Conservation (phyloP, 306 rosid genomes). For the Carpinus fangiana region DNA sequence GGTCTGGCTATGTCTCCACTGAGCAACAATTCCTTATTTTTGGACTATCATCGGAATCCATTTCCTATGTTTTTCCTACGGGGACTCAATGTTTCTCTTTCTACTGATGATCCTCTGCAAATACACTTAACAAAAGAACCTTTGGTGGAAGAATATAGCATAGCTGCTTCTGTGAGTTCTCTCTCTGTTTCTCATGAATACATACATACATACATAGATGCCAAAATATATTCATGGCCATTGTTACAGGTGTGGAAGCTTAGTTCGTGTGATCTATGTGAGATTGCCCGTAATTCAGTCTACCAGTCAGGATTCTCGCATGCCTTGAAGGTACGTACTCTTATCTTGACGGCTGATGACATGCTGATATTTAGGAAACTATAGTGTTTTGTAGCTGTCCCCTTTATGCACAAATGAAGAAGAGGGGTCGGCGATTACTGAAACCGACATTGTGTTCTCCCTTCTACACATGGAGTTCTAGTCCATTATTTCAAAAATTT, state of each 20-base stretch:
- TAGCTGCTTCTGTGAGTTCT: constrained; percentile 94
- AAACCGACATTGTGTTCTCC: neutral
- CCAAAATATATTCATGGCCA: neutral
- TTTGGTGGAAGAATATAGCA: constrained; percentile 95
- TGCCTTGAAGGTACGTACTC: constrained; percentile 72
- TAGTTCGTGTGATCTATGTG: constrained; percentile 95
- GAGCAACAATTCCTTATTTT: constrained; percentile 92
- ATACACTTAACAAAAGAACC: constrained; percentile 98
- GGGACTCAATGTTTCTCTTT: constrained; percentile 94
- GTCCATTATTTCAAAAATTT: neutral
- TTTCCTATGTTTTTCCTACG: constrained; percentile 86
- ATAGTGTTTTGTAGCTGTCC: neutral
- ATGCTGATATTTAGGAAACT: neutral
- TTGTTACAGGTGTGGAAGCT: constrained; percentile 85
- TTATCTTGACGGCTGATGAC: constrained; percentile 1
- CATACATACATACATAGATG: constrained; percentile 5
- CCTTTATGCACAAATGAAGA: neutral
- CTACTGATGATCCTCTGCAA: constrained; percentile 99
- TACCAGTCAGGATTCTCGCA: constrained; percentile 96
- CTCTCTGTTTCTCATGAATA: constrained; percentile 29
- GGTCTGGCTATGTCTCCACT: constrained; percentile 98
- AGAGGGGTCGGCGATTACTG: neutral
- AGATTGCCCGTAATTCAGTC: constrained; percentile 94
- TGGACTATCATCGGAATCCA: constrained; percentile 97
- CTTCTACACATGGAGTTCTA: neutral